Base-by-base conservation (phyloP, 805 yeast genomes). In the Alloascoidea hylecoeti region DNA sequence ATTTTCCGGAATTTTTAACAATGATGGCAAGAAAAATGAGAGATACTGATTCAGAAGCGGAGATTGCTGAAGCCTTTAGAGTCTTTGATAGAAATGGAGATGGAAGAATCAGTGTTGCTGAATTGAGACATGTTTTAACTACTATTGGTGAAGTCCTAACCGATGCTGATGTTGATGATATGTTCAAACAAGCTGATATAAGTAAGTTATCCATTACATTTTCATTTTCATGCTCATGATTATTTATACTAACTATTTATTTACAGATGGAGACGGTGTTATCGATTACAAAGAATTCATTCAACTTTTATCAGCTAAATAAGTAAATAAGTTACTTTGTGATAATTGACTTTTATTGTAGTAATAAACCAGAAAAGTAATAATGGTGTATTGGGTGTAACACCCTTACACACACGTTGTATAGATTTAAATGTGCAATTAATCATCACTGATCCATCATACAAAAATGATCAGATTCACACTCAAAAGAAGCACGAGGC, bases 241-340 rank as follows among this genome's bases (percentile, higher is more conserved):
- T 9, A 23, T 23, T n/a, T 23, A 9, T 23, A n/a, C 30, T 23
- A 23, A 23, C n/a, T n/a, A 9, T 23, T 23, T 23, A 9, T 23
- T 23, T 23, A 23, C 9, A 23, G 30, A 23, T n/a, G 89, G 94
- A 46, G 95, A 94, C 49, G 98, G 98, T 42, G 95, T 85, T 63
- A 92, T 92, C 54, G 94, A 92, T 58, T 92, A 92, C 60, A 84
- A 83, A 55, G 98, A 92, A 66, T 92, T 92, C 58, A 89, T 96
- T 45, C 88, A 85, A 55, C 73, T 89, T 47, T 72, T 89, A 59
- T 69, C 73, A 45, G 80, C 88, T 42, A 80, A 80, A 67, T 81
- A 66, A 52, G 12, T 5, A 1, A n/a, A 15, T 18, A 6, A 38
- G 14, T 37, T 37, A 23, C n/a, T 23, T n/a, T 23, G n/a, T n/a